Evolutionary conservation across 441 rosid genomes (phyloP).

Genomic region (Melastoma candidum): DNA sequence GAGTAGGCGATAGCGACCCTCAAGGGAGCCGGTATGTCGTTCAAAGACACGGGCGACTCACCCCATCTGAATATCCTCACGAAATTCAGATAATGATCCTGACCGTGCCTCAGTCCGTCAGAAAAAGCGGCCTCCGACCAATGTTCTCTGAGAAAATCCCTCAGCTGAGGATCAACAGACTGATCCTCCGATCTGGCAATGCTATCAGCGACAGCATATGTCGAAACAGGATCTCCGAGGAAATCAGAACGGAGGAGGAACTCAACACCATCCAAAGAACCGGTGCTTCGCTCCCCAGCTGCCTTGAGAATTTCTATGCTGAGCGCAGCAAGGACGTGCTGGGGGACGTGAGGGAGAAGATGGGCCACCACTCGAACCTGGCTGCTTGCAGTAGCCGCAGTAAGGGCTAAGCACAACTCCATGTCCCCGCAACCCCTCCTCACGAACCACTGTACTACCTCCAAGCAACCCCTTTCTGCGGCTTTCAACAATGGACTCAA

Average conservation of each 20-base stretch:
- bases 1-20: slow-evolving; percentile 75
- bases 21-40: slow-evolving; percentile 67
- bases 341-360: slow-evolving; percentile 82
- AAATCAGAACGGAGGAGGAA: slow-evolving; percentile 74
- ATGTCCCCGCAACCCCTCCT: slow-evolving; percentile 69
- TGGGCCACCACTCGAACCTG: slow-evolving; percentile 66
- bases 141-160: slow-evolving; percentile 62
- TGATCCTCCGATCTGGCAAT: slow-evolving; percentile 75
- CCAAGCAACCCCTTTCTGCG: slow-evolving; percentile 86
- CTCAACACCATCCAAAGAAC: slow-evolving; percentile 77
- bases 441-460: slow-evolving; percentile 88
- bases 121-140: slow-evolving; percentile 74
- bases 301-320: slow-evolving; percentile 85
- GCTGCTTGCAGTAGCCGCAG: slow-evolving; percentile 85
- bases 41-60: slow-evolving; percentile 50
- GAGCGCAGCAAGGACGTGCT: slow-evolving; percentile 69
- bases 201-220: slow-evolving; percentile 73
- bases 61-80: slow-evolving; percentile 59
- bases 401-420: slow-evolving; percentile 87
- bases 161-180: slow-evolving; percentile 58
- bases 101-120: slow-evolving; percentile 64
- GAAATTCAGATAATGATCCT: slow-evolving; percentile 51
- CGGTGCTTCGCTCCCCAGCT: slow-evolving; percentile 89
- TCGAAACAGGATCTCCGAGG: slow-evolving; percentile 69
- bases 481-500: slow-evolving; percentile 91